Evolutionary conservation across 257 asterid species (phyloP), one percentile per base, ranked within the genome.

Genomic region (Solanum sitiens): DNA sequence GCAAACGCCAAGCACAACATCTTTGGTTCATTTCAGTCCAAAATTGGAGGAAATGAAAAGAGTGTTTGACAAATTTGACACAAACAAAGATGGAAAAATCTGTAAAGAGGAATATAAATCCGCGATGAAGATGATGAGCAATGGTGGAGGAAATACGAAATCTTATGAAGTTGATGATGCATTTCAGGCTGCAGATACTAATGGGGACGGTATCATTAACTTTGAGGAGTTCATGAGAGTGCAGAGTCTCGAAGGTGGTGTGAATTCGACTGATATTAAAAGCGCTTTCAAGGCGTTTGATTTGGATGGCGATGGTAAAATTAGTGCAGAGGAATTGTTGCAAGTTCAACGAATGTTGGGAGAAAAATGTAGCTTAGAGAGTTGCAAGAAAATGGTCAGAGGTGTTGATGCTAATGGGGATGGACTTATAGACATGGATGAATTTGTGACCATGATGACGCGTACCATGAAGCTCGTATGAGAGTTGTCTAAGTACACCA

Each of bases 131-230:
- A 72, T 86, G 86, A 89, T 92, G 59, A 88, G 93, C 25, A 61
- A 85, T 2, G 68, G 71, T 30, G 85, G 87, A 15, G 67, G 37
- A 30, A 65, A 76, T 25, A 6, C 75, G 3, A 83, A 45, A 37
- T 4, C 30, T 13, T 27, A 73, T 39, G 94, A 90, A 87, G 89
- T 67, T 8, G 89, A 40, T 1, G 77, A 88, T 82, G 86, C 89
- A 21, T 91, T 92, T 32, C 65, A 42, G 87, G 95, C 76, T 65
- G 90, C 86, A n/a, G 95, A 93, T 37, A 5, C 67, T 3, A 87
- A 93, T 85, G 90, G 92, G 12, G 95, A 92, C 61, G 95, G 95
- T 23, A 90, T 73, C 89, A 92, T 93, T 7, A 92, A 92, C 80
- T 88, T 92, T 6, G 90, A 91, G 4, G 94, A 92, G 90, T 92